Percentiles rank a stretch among this genome's conserved stretches.
Conservation (phyloP, 1,284 basidiomycete species). For the Wallemia mellicola region DNA sequence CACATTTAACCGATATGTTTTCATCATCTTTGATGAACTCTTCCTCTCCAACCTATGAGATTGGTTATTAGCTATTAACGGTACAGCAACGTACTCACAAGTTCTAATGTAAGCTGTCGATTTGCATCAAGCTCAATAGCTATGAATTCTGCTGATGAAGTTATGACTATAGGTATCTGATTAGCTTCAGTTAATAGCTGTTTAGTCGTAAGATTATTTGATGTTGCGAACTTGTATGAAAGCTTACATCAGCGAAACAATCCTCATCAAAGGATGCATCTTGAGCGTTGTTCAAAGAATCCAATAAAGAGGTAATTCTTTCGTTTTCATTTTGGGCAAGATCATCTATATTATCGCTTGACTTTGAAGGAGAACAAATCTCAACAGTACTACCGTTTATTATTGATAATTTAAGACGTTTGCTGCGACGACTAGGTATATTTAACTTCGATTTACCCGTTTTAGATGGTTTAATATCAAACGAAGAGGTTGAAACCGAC, state of each 20-base stretch:
- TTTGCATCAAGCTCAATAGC: not conserved
- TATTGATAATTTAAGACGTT: not conserved
- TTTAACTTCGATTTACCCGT: not conserved
- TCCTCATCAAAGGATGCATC: not conserved
- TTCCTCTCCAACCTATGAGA: too few species aligned
- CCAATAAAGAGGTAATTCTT: not conserved
- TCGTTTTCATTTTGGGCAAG: not conserved
- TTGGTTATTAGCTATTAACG: too few species aligned
- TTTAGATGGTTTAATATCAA: not conserved
- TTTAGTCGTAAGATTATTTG: too few species aligned
- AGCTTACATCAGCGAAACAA: not conserved
- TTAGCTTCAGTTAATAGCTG: not conserved
- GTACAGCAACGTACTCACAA: not conserved
- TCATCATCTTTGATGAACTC: not conserved
- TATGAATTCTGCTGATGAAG: not conserved
- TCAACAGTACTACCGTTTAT: not conserved
- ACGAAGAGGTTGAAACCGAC: not conserved
- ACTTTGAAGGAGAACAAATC: not conserved
- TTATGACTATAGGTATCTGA: not conserved
- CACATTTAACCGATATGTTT: not conserved
- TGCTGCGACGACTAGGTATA: not conserved
- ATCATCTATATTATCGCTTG: not conserved
- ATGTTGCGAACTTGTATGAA: not conserved
- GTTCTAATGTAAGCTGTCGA: not conserved
- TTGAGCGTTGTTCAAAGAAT: not conserved